phyloP scores from a whole-genome alignment of 805 yeast species.

The Metschnikowia reukaufii region DNA sequence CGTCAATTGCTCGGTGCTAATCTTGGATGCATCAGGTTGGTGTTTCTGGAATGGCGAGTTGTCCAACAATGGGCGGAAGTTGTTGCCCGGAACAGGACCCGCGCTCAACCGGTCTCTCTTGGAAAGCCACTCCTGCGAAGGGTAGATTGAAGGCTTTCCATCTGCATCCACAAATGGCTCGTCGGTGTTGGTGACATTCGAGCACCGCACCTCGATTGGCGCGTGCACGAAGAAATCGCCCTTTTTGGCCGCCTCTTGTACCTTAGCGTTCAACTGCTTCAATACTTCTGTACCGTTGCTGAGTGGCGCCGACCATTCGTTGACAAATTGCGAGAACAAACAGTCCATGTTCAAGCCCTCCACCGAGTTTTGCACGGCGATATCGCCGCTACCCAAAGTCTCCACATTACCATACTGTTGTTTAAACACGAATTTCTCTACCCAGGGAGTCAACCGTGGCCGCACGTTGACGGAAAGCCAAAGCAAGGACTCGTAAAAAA shows the following conservation, averaged over 20 bases:
- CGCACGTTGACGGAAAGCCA: conserved; percentile 74
- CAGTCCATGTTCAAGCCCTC: conserved; percentile 95
- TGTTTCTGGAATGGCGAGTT: conserved; percentile 57
- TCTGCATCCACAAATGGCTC: conserved; percentile 32
- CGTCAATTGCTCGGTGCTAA: conserved; percentile 75
- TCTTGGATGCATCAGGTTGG: conserved; percentile 46
- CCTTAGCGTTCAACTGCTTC: conserved; percentile 58
- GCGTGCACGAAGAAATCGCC: conserved; percentile 86
- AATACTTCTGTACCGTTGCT: conserved; percentile 72
- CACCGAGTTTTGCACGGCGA: conserved; percentile 76
- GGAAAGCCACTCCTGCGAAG: conserved; percentile 49
- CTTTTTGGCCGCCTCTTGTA: conserved; percentile 55
- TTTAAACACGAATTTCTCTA: conserved; percentile 81
- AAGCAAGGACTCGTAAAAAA: conserved; percentile 73
- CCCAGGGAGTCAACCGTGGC: conserved; percentile 77
- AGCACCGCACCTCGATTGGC: conserved; percentile 91
- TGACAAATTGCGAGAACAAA: conserved; percentile 86
- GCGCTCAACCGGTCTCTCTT: conserved; percentile 52
- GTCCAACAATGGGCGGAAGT: conserved; percentile 77
- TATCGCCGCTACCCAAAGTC: conserved; percentile 58
- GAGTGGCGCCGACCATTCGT: conserved; percentile 97
- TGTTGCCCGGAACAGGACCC: conserved; percentile 87
- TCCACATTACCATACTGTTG: conserved; percentile 81
- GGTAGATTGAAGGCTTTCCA: conserved; percentile 41
- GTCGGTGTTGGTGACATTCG: conserved; percentile 68